A percentile compares a stretch with the other conserved stretches of the same genome.
phyloP scores from a whole-genome alignment of 345 rosid species.

The Gossypium thurberi region DNA sequence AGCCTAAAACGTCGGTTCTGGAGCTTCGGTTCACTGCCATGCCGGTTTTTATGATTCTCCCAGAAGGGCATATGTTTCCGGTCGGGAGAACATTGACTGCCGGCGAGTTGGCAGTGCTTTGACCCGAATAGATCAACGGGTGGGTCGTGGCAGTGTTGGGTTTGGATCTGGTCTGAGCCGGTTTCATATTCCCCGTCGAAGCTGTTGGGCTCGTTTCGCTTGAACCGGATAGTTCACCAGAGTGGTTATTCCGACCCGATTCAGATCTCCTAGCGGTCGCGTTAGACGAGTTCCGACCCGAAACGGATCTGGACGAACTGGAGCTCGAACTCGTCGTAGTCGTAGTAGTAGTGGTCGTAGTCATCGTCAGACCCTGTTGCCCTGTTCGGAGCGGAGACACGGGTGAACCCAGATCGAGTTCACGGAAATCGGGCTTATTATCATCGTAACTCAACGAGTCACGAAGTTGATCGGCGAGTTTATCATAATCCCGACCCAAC shows the following conservation, averaged over 20 bases:
- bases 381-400: conserved; percentile 73
- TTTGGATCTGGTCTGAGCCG: conserved; percentile 43
- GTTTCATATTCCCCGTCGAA: conserved; percentile 20
- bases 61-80: conserved; percentile 85
- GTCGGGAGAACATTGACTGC: conserved; percentile 54
- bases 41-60: conserved; percentile 62
- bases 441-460: conserved; percentile 50
- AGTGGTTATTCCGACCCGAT: conserved; percentile 40
- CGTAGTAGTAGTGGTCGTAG: conserved; percentile 32
- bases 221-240: conserved; percentile 55
- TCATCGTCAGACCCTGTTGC: conserved; percentile 16
- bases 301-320: conserved; percentile 74
- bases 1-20: conserved; percentile 61
- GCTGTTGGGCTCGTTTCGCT: conserved; percentile 53
- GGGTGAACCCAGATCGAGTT: conserved; percentile 84
- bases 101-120: conserved; percentile 46
- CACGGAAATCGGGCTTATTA: conserved; percentile 73
- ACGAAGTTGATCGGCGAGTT: conserved; percentile 38
- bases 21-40: conserved; percentile 41
- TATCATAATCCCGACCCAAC: conserved; percentile 23
- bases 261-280: conserved; percentile 33
- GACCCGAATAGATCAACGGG: conserved; percentile 42
- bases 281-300: conserved; percentile 41
- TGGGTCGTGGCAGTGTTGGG: conserved; percentile 33
- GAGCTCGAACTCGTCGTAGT: conserved; percentile 56